Conservation (phyloP, 2,329 filamentous ascomycete species). For the Xylariaceae sp. region DNA sequence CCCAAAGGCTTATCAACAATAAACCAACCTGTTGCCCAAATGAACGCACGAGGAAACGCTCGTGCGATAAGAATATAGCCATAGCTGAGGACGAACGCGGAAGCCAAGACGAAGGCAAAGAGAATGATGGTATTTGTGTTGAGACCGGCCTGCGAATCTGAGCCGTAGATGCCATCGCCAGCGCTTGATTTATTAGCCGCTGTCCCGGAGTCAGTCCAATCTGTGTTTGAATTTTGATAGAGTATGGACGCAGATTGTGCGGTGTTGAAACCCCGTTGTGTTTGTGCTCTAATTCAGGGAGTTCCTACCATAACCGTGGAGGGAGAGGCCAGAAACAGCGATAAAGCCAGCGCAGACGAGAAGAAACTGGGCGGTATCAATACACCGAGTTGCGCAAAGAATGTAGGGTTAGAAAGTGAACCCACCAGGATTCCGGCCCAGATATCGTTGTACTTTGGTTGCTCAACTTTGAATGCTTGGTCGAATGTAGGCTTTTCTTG, state of each 20-base stretch:
- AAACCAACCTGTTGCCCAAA: slow-evolving; percentile 73
- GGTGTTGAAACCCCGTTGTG: too few species aligned
- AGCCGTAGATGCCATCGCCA: slow-evolving; percentile 72
- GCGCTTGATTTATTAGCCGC: slow-evolving; percentile 56
- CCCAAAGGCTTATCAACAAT: too few species aligned
- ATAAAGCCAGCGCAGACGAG: slow-evolving; percentile 69
- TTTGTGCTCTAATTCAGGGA: neutral
- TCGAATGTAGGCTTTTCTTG: slow-evolving; percentile 62
- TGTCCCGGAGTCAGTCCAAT: slow-evolving; percentile 18
- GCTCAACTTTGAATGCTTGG: slow-evolving; percentile 76
- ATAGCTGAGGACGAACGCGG: slow-evolving; percentile 73
- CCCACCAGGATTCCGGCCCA: slow-evolving; percentile 80
- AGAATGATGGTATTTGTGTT: slow-evolving; percentile 83
- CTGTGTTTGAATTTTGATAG: neutral
- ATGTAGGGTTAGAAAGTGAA: slow-evolving; percentile 9
- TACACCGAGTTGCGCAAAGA: neutral
- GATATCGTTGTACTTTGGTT: slow-evolving; percentile 84
- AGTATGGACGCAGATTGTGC: too few species aligned
- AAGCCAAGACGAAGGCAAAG: slow-evolving; percentile 73
- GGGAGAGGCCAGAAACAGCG: slow-evolving; percentile 70
- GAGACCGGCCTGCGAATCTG: slow-evolving; percentile 62
- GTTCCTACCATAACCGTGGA: slow-evolving; percentile 66
- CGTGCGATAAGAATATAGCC: slow-evolving; percentile 74
- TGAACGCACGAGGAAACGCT: slow-evolving; percentile 81
- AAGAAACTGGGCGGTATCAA: slow-evolving; percentile 53